Evolutionary conservation across 805 yeast species (phyloP), one percentile per base, ranked within the genome.

Genomic region (Kazachstania kunashirensis): DNA sequence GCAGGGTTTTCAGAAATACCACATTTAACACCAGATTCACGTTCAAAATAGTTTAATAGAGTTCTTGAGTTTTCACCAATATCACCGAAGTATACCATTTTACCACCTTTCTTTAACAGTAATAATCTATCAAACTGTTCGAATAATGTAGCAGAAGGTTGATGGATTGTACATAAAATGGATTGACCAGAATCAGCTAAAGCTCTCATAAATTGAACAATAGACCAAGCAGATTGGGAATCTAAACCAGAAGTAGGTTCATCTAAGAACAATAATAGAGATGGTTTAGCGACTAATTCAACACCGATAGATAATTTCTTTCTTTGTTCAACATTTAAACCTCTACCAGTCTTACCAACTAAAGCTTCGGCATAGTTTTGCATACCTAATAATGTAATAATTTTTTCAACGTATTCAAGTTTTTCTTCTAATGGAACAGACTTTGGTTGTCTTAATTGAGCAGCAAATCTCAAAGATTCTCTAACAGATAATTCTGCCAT

Each of bases 1-100:
- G 86, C 86, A 17, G 88, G 86, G 46, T 80, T 80, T 38, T 77
- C 85, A 25, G 63, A 59, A 10, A 57, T 57, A 24, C 63, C 67
- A 64, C 92, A 82, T 36, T 70, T 67, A 41, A 77, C 71, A 28
- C 88, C 85, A 24, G 95, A 83, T 53, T 78, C 61, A 46, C 68
- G 68, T 61, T 81, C 88, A 51, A 81, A 81, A 57, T 81, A 82
- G 39, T 66, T 55, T 31, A 77, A 71, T 57, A 82, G 65, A 3
- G 76, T 65, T 26, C 47, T 40, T 35, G 82, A 79, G 53, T 74
- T 71, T 41, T 68, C 65, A 46, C 92, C 92, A 49, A 81, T 74
- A 44, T 80, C 86, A 48, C 94, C 94, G 55, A 80, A 82, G 59
- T 82, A 82, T 23, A 79, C 89, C 45, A 88, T 82, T 50, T 69